These are phyloP conservation scores for Tylopilus sp. DNA, from an alignment of 768 basidiomycete species.

Conservation along the genomic window DNA sequence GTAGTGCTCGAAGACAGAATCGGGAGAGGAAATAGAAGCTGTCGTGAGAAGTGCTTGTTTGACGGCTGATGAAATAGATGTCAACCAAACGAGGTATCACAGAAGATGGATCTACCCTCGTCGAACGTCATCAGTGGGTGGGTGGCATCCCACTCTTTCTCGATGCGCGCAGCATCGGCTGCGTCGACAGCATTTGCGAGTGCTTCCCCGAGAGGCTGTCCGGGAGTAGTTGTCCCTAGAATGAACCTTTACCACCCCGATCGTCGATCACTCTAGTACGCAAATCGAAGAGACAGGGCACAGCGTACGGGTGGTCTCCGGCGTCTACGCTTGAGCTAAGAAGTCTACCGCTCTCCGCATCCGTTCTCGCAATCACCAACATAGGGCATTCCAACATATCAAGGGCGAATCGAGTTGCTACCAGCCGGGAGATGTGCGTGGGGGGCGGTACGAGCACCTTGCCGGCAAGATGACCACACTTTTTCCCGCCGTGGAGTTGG, in stretches of 20 bases:
- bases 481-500: conserved; percentile 92
- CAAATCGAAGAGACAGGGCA: conserved; percentile 15
- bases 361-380: conserved; percentile 88
- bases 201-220: conserved; percentile 60
- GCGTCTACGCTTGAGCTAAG: conserved; percentile 81
- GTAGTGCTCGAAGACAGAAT: conserved; percentile 56
- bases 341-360: conserved; percentile 83
- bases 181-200: conserved; percentile 65
- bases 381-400: conserved; percentile 87
- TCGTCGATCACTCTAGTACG: conserved; percentile 6
- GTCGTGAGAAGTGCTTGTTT: conserved; percentile 17
- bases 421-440: conserved; percentile 79
- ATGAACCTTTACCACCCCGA: conserved; percentile 48
- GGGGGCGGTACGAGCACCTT: conserved; percentile 92
- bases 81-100: conserved; percentile 38
- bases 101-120: conserved; percentile 55
- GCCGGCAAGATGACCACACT: conserved; percentile 89
- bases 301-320: conserved; percentile 61
- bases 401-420: conserved; percentile 85
- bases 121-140: conserved; percentile 81
- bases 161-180: conserved; percentile 66
- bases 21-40: conserved; percentile 27
- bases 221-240: conserved; percentile 51
- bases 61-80: conserved; percentile 18
- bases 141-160: conserved; percentile 67